Conservation (phyloP, 306 rosid genomes). For the Prosopis cineraria region DNA sequence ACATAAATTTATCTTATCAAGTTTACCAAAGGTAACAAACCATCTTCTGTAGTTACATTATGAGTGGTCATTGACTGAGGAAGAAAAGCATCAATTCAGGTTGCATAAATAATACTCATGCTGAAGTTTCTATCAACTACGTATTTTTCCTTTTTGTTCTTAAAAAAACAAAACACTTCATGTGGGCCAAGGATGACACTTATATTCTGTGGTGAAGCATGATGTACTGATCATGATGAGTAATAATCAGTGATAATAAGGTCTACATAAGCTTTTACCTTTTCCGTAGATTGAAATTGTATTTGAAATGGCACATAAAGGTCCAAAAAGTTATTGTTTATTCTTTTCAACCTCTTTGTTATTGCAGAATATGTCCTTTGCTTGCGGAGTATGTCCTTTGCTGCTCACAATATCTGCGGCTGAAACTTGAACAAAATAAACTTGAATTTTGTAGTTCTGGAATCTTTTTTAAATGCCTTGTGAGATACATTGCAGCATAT, state of each 20-base stretch:
- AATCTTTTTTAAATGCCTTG: background rate
- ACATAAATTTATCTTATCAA: background rate
- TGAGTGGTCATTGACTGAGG: slow-evolving; percentile 3
- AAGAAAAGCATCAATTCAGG: background rate
- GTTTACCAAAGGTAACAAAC: background rate
- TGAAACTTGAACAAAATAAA: background rate
- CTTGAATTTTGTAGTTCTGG: background rate
- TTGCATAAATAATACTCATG: background rate
- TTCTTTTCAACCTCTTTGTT: background rate
- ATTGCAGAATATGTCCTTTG: background rate
- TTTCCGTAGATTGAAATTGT: background rate
- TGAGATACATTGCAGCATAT: slow-evolving; percentile 17
- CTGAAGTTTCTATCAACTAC: background rate
- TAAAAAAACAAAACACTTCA: background rate
- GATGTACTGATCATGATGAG: background rate
- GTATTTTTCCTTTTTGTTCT: background rate
- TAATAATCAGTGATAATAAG: background rate
- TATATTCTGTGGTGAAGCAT: background rate
- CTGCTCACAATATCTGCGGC: background rate
- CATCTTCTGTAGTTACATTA: background rate
- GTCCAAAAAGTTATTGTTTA: background rate
- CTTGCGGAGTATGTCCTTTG: background rate
- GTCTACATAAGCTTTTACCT: background rate
- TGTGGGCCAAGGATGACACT: background rate
- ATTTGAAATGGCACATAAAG: background rate